Evolutionary conservation across 495 filamentous ascomycete genomes (phyloP).

Genomic region (Aspergillus egyptiacus): DNA sequence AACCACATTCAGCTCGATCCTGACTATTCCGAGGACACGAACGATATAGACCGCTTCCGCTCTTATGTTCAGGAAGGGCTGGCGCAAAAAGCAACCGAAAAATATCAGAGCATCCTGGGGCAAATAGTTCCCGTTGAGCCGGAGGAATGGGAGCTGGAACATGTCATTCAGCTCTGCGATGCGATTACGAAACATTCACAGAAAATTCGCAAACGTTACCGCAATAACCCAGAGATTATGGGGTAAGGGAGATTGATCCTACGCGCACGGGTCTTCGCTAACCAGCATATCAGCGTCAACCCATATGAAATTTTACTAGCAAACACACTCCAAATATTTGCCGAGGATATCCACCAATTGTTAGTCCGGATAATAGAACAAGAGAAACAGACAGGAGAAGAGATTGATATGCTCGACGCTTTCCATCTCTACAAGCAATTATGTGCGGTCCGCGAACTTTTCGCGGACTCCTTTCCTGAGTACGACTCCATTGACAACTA

Average conservation of each 20-base stretch:
- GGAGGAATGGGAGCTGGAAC: conserved; percentile 75
- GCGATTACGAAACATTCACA: conserved; percentile 74
- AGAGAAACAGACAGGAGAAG: conserved; percentile 58
- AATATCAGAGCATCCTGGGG: conserved; percentile 67
- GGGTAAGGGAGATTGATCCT: conserved; percentile 45
- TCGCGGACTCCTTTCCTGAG: conserved; percentile 62
- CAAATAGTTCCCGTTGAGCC: conserved; percentile 67
- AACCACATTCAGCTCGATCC: conserved; percentile 76
- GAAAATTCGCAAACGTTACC: conserved; percentile 86
- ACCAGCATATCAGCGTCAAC: conserved; percentile 49
- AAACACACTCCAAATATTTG: conserved; percentile 82
- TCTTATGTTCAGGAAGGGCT: conserved; percentile 67
- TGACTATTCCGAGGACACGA: conserved; percentile 60
- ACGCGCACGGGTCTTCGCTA: conserved; percentile 15
- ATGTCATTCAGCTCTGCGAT: conserved; percentile 83
- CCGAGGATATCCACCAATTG: conserved; percentile 77
- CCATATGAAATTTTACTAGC: conserved; percentile 75
- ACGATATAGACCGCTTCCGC: conserved; percentile 62
- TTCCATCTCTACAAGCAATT: conserved; percentile 90
- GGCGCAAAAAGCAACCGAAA: conserved; percentile 61
- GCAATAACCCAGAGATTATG: conserved; percentile 82
- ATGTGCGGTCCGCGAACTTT: conserved; percentile 73
- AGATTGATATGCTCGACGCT: conserved; percentile 81
- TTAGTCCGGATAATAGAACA: conserved; percentile 71
- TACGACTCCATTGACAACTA: conserved; percentile 23